Conservation (phyloP, 331 rosid genomes). For the Acacia concinna region DNA sequence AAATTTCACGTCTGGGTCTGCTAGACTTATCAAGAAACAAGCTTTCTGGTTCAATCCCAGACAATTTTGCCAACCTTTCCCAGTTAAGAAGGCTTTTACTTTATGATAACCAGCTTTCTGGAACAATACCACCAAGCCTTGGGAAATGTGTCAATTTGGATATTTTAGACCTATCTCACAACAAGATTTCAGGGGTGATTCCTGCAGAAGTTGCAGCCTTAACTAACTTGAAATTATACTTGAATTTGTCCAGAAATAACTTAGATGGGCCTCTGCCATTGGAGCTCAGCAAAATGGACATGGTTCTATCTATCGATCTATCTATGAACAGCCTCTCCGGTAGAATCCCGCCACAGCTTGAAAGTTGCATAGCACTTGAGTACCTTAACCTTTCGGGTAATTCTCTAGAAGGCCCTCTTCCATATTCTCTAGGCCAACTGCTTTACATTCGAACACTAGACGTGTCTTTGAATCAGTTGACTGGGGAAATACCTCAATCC, state of each 20-base stretch:
- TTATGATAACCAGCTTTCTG: conserved; percentile 67
- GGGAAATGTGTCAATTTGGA: conserved; percentile 80
- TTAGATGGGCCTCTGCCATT: conserved; percentile 65
- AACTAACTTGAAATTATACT: conserved; percentile 74
- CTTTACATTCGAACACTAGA: conserved; percentile 63
- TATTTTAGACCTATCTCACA: conserved; percentile 80
- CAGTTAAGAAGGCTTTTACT: conserved; percentile 83
- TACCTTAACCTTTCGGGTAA: conserved; percentile 73
- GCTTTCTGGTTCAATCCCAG: conserved; percentile 82
- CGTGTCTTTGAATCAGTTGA: conserved; percentile 67
- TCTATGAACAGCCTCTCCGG: conserved; percentile 76
- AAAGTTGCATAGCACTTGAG: conserved; percentile 78
- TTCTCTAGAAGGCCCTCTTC: conserved; percentile 64
- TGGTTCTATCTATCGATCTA: conserved; percentile 82
- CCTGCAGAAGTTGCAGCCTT: conserved; percentile 82
- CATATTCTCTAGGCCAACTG: conserved; percentile 65
- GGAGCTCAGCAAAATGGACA: conserved; percentile 90
- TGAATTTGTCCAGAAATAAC: conserved; percentile 73
- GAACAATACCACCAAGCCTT: conserved; percentile 75
- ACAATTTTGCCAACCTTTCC: conserved; percentile 71
- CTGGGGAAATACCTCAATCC: conserved; percentile 63
- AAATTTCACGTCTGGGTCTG: conserved; percentile 73
- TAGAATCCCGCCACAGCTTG: conserved; percentile 71
- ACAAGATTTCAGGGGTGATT: conserved; percentile 62
- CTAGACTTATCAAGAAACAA: conserved; percentile 75